A percentile compares a stretch with the other conserved stretches of the same genome.
Evolutionary conservation across 164 flowering plant genomes (phyloP).

Genomic region (Aristolochia californica): DNA sequence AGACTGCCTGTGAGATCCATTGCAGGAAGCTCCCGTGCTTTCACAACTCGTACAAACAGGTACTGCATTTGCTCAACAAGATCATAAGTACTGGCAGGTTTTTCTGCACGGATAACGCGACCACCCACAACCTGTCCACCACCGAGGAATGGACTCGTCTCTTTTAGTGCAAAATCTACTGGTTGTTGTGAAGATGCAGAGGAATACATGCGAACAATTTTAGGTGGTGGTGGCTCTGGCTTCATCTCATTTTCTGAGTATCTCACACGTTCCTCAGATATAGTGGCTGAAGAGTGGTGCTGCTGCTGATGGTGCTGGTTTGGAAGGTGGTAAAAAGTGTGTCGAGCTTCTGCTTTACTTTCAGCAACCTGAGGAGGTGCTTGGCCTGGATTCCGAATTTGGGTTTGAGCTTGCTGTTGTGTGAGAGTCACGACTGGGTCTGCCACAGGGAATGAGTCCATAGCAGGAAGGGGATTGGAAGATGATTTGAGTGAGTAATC

Average conservation of each 20-base stretch:
- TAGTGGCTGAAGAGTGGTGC: constrained; percentile 16
- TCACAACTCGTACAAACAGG: constrained; percentile 85
- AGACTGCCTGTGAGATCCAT: constrained; percentile 83
- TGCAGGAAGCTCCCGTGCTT: constrained; percentile 78
- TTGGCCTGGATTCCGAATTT: constrained; percentile 8
- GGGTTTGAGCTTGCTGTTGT: constrained; percentile 11
- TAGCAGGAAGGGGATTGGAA: constrained; percentile 36
- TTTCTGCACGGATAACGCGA: constrained; percentile 59
- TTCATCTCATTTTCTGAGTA: constrained; percentile 44
- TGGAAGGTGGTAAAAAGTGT: constrained; percentile 66
- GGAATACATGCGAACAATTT: constrained; percentile 55
- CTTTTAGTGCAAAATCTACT: constrained; percentile 79
- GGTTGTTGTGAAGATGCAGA: constrained; percentile 51
- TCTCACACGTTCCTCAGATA: constrained; percentile 22
- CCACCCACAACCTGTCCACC: constrained; percentile 90
- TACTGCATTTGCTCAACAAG: constrained; percentile 90
- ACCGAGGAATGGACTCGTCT: constrained; percentile 88
- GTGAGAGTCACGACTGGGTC: constrained; percentile 10
- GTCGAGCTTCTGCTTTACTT: constrained; percentile 35
- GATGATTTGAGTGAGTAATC: constrained; percentile 55
- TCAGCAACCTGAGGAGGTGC: constrained; percentile 5
- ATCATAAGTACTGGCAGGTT: constrained; percentile 72
- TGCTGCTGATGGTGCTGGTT: constrained; percentile 39
- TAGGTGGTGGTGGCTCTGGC: constrained; percentile 43
- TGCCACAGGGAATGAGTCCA: constrained; percentile 16